Conservation (phyloP, 495 filamentous ascomycete species). For the Gamarada debralockiae region DNA sequence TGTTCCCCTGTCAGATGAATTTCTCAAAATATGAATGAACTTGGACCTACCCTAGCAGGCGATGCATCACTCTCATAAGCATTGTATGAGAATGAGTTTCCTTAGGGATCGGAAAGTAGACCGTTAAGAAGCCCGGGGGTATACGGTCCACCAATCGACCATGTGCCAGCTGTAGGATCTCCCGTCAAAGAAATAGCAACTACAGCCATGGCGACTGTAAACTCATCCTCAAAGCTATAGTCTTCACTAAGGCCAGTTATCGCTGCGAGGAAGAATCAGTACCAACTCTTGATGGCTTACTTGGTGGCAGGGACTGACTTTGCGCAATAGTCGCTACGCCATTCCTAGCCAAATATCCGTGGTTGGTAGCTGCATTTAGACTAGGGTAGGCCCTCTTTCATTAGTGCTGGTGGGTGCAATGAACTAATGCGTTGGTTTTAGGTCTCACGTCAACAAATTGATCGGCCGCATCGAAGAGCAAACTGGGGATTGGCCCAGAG, state of each 20-base stretch:
- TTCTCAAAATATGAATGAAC: too few relatives aligned
- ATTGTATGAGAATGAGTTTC: conserved; percentile 11
- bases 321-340: conserved; percentile 36
- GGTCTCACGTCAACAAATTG: conserved; percentile 13
- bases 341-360: conserved; percentile 47
- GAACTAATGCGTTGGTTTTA: conserved; percentile 29
- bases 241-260: conserved; percentile 23
- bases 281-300: not conserved
- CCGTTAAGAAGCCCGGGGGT: not conserved
- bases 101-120: conserved; percentile 5
- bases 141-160: conserved; percentile 15
- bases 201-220: conserved; percentile 42
- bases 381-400: conserved; percentile 48
- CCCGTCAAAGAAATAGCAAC: conserved; percentile 50
- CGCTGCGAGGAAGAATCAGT: not conserved
- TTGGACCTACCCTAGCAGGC: not conserved
- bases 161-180: conserved; percentile 19
- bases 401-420: conserved; percentile 35
- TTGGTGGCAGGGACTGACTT: conserved; percentile 18
- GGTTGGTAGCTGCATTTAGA: conserved; percentile 48
- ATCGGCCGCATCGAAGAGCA: not conserved
- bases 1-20: too few relatives aligned
- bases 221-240: conserved; percentile 46
- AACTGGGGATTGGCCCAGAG: conserved; percentile 1
- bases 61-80: conserved; percentile 13